A percentile compares a stretch with the other conserved stretches of the same genome.
Conservation (phyloP, 2,329 filamentous ascomycete genomes). For the Aureobasidium lini region DNA sequence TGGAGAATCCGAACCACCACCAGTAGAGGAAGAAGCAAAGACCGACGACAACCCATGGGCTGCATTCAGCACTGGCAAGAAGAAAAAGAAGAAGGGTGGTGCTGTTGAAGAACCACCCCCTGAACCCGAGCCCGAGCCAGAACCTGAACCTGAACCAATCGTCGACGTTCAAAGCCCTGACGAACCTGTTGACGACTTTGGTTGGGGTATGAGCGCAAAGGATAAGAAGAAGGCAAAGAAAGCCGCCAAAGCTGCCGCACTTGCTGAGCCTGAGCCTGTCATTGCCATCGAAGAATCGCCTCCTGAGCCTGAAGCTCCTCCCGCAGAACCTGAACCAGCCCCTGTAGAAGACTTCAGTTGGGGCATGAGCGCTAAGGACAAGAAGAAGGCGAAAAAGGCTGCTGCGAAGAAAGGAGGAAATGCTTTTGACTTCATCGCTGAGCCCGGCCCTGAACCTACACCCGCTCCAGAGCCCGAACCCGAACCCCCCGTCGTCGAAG, state of each 20-base stretch:
- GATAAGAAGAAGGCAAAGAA: constrained; percentile 30
- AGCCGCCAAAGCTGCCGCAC: constrained; percentile 26
- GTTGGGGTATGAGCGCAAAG: constrained; percentile 18
- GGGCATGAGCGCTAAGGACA: constrained; percentile 33
- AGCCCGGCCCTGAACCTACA: constrained; percentile 24
- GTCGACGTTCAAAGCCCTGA: background rate
- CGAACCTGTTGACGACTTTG: constrained; percentile 20
- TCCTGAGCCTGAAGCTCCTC: constrained; percentile 27
- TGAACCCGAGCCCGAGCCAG: constrained; percentile 7
- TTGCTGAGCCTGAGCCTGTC: constrained; percentile 22
- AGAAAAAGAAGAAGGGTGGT: constrained; percentile 34
- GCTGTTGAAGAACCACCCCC: constrained; percentile 10
- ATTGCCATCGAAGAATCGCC: constrained; percentile 18
- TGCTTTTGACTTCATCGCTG: constrained; percentile 20
- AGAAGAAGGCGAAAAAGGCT: constrained; percentile 43
- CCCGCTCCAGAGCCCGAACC: constrained; percentile 24
- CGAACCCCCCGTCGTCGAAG: constrained; percentile 22
- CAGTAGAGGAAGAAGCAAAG: constrained; percentile 21
- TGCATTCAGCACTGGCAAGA: constrained; percentile 24
- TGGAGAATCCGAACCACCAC: constrained; percentile 16
- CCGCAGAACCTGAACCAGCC: constrained; percentile 33
- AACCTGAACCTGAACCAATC: background rate
- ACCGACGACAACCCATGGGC: constrained; percentile 28
- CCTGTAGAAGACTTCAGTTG: constrained; percentile 27
- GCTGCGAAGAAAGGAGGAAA: constrained; percentile 31